Evolutionary conservation across 805 yeast genomes (phyloP), one percentile per base, ranked within the genome.

Genomic region (Tanozyma kutaoensis): DNA sequence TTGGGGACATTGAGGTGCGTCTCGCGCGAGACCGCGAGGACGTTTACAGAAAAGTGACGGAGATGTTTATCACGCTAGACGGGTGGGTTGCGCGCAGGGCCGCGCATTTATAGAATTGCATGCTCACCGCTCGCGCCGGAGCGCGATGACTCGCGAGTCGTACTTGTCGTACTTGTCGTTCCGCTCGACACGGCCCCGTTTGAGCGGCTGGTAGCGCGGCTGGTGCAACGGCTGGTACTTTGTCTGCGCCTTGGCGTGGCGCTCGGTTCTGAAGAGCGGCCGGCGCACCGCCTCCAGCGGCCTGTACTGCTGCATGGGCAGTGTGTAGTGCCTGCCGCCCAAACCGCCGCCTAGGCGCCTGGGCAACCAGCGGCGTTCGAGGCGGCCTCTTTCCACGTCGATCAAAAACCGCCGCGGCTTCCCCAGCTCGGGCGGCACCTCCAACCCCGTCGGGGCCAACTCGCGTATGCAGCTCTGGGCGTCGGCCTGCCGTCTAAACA

Each of bases 301-400:
- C n/a, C n/a, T n/a, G n/a, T n/a, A n/a, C n/a, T n/a, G n/a, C n/a
- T n/a, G n/a, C n/a, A n/a, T 46, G 4, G 52, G 45, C 32, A 49
- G 55, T 3, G 72, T 62, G 42, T 74, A 74, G 27, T 73, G 72
- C 29, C 91, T 59, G 2, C 95, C 95, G 4, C 96, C 96, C n/a
- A 80, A 50, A 0, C 96, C 96, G 4, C 96, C 96, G 1, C 95
- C 95, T 3, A 88, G 56, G 32, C 88, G 48, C 39, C 78, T 46
- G 1, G 93, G 91, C 29, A 62, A 65, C 78, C 86, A 80, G 37
- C 63, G 67, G 29, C 76, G 66, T 11, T 68, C 65, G 1, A 71
- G 48, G 24, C 91, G 52, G 2, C 84, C 79, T 31, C 88, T 48
- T 43, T 78, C 91, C 25, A 70, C 64, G 42, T 80, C 93, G 2